Percentiles rank a stretch among this genome's conserved stretches.
phyloP scores from a whole-genome alignment of 1,284 basidiomycete species.

The Cutaneotrichosporon spelunceum region DNA sequence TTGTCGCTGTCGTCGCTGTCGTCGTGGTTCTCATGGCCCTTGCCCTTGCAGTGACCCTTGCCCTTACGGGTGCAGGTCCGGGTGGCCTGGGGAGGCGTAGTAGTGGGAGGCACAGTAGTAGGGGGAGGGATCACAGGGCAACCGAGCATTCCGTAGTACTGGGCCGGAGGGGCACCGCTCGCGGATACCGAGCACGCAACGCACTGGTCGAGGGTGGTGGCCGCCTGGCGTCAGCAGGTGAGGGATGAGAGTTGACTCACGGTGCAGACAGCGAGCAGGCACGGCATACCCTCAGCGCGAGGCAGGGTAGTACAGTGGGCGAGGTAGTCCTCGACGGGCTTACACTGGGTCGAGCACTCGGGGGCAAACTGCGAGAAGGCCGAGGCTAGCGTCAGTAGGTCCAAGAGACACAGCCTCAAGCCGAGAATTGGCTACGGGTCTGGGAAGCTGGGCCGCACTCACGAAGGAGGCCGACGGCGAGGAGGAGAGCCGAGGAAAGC shows the following conservation, averaged over 20 bases:
- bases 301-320: background rate
- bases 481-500: background rate
- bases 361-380: background rate
- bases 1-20: background rate
- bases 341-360: background rate
- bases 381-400: background rate
- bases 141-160: background rate
- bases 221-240: background rate
- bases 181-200: background rate
- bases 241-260: background rate
- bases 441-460: background rate
- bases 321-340: background rate
- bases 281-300: background rate
- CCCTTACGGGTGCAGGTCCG: background rate
- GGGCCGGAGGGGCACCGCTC: background rate
- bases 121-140: background rate
- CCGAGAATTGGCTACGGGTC: background rate
- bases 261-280: background rate
- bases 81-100: background rate
- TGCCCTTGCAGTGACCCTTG: background rate
- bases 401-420: background rate
- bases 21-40: background rate
- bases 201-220: background rate
- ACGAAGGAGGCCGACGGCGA: background rate
- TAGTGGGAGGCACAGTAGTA: background rate